phyloP scores from a whole-genome alignment of 108 stramenopile species.

The Bacterosira constricta region DNA sequence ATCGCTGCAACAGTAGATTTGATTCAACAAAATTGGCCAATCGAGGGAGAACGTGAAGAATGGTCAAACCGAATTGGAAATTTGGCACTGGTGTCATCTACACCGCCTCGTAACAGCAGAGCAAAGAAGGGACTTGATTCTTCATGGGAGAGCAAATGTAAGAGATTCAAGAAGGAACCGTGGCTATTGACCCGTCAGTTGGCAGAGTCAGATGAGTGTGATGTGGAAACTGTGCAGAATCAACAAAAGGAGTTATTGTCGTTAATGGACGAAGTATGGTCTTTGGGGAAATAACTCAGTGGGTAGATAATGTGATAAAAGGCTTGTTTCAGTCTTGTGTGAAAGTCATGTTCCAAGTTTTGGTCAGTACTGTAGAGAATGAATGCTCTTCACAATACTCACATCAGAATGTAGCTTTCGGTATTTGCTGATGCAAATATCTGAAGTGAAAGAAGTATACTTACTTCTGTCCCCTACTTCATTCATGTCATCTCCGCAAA shows the following conservation, averaged over 20 bases:
- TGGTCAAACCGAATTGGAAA: slow-evolving; percentile 46
- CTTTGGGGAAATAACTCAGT: slow-evolving; percentile 7
- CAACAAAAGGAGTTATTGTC: slow-evolving; percentile 36
- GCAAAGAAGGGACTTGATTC: slow-evolving; percentile 16
- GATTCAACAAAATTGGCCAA: slow-evolving; percentile 33
- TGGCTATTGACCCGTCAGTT: slow-evolving; percentile 43
- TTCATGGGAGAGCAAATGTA: slow-evolving; percentile 27
- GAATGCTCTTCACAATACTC: no score
- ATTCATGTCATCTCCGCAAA: no score
- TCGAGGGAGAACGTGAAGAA: slow-evolving; percentile 27
- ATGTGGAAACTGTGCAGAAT: slow-evolving; percentile 22
- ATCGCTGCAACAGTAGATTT: slow-evolving; percentile 22
- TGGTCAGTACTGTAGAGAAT: no score
- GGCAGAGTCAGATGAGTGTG: slow-evolving; percentile 34
- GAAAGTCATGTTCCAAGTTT: no score
- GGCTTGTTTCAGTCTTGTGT: no score
- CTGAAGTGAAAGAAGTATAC: no score
- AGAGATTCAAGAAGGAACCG: slow-evolving; percentile 43
- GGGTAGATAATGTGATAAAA: background rate
- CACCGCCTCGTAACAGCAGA: background rate
- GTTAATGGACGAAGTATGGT: slow-evolving; percentile 34
- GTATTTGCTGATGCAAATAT: no score
- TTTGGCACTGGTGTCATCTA: slow-evolving; percentile 37
- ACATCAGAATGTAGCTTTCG: no score
- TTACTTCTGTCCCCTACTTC: no score